Evolutionary conservation across 192 early-diverging fungal species (phyloP).

Genomic region (Coemansia sp.): DNA sequence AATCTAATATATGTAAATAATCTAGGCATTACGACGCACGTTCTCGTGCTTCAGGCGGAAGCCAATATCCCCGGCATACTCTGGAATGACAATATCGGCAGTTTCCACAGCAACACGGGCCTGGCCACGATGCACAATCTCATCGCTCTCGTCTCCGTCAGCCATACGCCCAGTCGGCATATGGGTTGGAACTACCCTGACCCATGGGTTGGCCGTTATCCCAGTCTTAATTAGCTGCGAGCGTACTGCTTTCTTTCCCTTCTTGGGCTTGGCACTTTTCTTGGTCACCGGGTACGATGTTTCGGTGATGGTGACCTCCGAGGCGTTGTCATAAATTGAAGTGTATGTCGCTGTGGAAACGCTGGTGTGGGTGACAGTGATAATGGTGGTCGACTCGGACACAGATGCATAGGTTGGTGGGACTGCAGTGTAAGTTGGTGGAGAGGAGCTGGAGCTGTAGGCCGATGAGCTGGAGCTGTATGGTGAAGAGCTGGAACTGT

Average conservation of each 20-base stretch:
- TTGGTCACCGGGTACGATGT: neutral
- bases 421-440: neutral
- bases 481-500: neutral
- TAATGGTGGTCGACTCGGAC: slow-evolving; percentile 10
- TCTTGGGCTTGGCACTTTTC: neutral
- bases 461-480: neutral
- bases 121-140: neutral
- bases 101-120: neutral
- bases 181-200: neutral
- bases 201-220: neutral
- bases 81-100: neutral
- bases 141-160: neutral
- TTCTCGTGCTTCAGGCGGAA: slow-evolving; percentile 16
- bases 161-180: neutral
- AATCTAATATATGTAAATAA: neutral
- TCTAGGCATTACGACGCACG: slow-evolving; percentile 3
- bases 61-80: slow-evolving; percentile 17
- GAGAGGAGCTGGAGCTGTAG: neutral
- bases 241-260: neutral
- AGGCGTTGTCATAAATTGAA: slow-evolving; percentile 2
- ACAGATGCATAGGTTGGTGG: neutral
- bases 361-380: slow-evolving; percentile 14
- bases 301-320: slow-evolving; percentile 14
- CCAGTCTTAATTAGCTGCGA: neutral
- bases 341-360: slow-evolving; percentile 9